Evolutionary conservation across 2,329 filamentous ascomycete species (phyloP).

Genomic region (Fusarium chlamydosporum): DNA sequence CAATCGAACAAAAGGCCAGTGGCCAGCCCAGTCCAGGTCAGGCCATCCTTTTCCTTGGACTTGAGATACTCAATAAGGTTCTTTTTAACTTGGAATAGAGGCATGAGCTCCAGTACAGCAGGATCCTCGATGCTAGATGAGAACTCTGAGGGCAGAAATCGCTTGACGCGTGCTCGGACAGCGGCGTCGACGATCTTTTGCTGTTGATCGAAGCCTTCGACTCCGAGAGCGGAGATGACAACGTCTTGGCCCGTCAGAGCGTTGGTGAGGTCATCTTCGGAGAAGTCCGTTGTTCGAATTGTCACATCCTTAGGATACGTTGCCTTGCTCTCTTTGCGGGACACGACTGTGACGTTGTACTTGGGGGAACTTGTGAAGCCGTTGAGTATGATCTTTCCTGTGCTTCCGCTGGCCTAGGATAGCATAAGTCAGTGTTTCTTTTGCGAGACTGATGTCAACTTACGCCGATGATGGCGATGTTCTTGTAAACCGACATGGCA

Average conservation of each 20-base stretch:
- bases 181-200: conserved; percentile 10
- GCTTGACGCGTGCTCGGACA: neutral
- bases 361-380: neutral
- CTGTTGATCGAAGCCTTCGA: conserved; percentile 5
- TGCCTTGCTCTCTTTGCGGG: conserved; percentile 10
- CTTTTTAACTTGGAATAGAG: conserved; percentile 5
- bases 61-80: conserved; percentile 8
- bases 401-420: conserved; percentile 5
- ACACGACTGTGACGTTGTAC: neutral
- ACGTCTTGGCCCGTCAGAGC: conserved; percentile 2
- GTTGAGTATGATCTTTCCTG: conserved; percentile 3
- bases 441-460: fast-evolving
- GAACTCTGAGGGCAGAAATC: conserved; percentile 2
- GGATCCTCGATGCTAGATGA: conserved; percentile 8
- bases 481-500: conserved; percentile 6
- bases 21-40: conserved; percentile 13
- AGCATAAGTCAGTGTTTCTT: fast-evolving
- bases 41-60: conserved; percentile 5
- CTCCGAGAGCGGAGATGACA: neutral
- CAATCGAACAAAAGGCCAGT: conserved; percentile 15
- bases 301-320: neutral
- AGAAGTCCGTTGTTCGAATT: conserved; percentile 7
- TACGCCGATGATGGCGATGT: conserved; percentile 7
- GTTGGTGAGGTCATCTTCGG: neutral
- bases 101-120: neutral